These are phyloP conservation scores for Fagus sylvatica DNA, from an alignment of 306 rosid genomes.

Conservation along the genomic window DNA sequence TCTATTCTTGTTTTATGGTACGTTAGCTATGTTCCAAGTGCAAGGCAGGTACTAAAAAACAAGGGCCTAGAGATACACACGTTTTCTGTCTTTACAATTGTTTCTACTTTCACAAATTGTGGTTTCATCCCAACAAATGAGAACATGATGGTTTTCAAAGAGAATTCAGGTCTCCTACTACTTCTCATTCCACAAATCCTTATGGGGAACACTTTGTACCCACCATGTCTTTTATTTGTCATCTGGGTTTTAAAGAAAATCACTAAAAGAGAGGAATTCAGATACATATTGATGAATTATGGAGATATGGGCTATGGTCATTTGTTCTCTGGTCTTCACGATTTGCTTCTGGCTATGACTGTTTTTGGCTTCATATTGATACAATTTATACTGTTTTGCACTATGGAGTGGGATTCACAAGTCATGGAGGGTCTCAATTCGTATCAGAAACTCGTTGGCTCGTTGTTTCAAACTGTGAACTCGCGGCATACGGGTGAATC, in stretches of 20 bases:
- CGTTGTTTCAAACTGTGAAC: constrained; percentile 53
- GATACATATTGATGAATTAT: constrained; percentile 36
- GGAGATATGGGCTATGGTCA: constrained; percentile 45
- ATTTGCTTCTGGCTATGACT: constrained; percentile 36
- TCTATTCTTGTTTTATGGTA: constrained; percentile 30
- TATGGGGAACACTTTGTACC: constrained; percentile 66
- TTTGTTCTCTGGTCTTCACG: constrained; percentile 44
- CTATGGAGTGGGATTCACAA: constrained; percentile 60
- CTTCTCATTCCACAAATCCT: constrained; percentile 41
- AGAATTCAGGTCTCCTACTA: constrained; percentile 65
- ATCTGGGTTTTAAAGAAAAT: constrained; percentile 43
- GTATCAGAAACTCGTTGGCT: constrained; percentile 50
- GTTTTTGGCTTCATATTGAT: constrained; percentile 41
- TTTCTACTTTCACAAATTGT: constrained; percentile 65
- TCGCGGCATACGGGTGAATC: constrained; percentile 68
- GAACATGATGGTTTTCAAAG: constrained; percentile 68
- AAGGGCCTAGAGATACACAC: constrained; percentile 44
- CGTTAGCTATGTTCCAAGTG: constrained; percentile 32
- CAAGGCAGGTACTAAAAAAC: constrained; percentile 23
- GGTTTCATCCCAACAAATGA: constrained; percentile 85
- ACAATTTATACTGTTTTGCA: constrained; percentile 51
- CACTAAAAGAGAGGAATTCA: constrained; percentile 43
- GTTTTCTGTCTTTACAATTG: constrained; percentile 54
- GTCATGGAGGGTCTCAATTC: constrained; percentile 54
- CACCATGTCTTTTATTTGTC: constrained; percentile 41